phyloP scores from a whole-genome alignment of 1,139 yeast genomes.

The Ashbya aceris region DNA sequence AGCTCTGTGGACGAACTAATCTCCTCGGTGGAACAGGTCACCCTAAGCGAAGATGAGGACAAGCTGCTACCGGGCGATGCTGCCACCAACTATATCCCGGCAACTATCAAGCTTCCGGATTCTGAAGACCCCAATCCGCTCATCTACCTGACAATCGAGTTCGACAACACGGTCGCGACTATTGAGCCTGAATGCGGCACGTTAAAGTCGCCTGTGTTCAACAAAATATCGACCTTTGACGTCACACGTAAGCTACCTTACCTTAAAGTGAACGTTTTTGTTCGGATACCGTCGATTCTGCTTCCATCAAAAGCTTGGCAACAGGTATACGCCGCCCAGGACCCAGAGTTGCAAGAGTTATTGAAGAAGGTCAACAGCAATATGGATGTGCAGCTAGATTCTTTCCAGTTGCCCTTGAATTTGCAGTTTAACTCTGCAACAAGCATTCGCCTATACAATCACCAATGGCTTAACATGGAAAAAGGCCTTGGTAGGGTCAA shows the following conservation, averaged over 20 bases:
- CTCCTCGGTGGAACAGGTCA: constrained; percentile 23
- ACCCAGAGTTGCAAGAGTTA: constrained; percentile 29
- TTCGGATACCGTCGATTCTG: constrained; percentile 62
- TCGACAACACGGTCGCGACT: constrained; percentile 75
- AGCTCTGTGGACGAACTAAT: constrained; percentile 21
- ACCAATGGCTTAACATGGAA: constrained; percentile 36
- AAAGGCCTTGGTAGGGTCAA: constrained; percentile 38
- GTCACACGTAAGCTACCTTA: constrained; percentile 57
- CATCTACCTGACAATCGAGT: constrained; percentile 63
- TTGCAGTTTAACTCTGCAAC: constrained; percentile 34
- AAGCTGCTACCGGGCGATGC: constrained; percentile 25
- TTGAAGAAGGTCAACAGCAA: constrained; percentile 29
- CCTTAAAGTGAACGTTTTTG: constrained; percentile 61
- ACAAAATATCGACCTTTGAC: constrained; percentile 85
- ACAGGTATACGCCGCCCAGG: constrained; percentile 19
- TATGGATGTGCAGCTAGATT: constrained; percentile 35
- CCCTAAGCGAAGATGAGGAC: constrained; percentile 24
- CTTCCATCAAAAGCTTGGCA: constrained; percentile 40
- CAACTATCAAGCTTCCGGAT: constrained; percentile 55
- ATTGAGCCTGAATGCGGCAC: constrained; percentile 74
- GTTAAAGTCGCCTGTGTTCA: constrained; percentile 59
- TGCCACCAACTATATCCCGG: constrained; percentile 44
- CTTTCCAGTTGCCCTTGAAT: constrained; percentile 30
- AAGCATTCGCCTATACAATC: constrained; percentile 37
- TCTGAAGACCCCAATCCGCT: constrained; percentile 42